Conservation (phyloP, 1,284 basidiomycete genomes). For the Athelia psychrophila region DNA sequence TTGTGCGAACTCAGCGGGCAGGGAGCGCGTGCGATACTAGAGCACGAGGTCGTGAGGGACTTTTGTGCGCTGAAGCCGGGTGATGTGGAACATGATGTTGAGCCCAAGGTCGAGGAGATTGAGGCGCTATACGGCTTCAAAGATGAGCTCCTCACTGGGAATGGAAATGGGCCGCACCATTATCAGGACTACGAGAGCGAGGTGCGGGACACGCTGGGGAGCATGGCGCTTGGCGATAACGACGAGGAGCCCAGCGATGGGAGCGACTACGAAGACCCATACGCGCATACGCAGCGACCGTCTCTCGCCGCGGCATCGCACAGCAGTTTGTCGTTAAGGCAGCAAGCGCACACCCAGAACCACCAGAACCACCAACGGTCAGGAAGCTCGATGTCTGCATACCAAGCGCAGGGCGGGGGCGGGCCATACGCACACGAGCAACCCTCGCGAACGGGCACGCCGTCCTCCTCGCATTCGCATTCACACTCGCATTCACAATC, state of each 20-base stretch:
- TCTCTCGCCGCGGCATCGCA: background rate
- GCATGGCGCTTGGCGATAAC: conserved; percentile 38
- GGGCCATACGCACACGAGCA: conserved; percentile 7
- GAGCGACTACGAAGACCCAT: conserved; percentile 61
- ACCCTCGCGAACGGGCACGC: conserved; percentile 26
- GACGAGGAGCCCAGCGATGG: conserved; percentile 46
- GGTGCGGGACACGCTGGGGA: conserved; percentile 44
- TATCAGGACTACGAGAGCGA: conserved; percentile 34
- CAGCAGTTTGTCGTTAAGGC: conserved; percentile 19
- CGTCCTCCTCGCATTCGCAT: conserved; percentile 35
- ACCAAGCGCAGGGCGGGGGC: conserved; percentile 1
- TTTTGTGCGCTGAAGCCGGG: conserved; percentile 90
- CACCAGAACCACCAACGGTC: conserved; percentile 48
- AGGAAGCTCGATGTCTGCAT: conserved; percentile 44
- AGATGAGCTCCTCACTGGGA: conserved; percentile 24
- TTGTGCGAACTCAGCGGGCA: conserved; percentile 66
- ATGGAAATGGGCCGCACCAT: conserved; percentile 18
- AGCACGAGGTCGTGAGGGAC: conserved; percentile 76
- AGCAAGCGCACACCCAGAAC: conserved; percentile 40
- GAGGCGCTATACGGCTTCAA: conserved; percentile 45
- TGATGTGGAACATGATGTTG: conserved; percentile 73
- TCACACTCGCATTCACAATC: conserved; percentile 40
- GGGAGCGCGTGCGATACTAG: conserved; percentile 80
- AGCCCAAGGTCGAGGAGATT: conserved; percentile 55
- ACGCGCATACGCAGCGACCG: conserved; percentile 36